Percentiles rank a stretch among this genome's conserved stretches.
Evolutionary conservation across 306 rosid species (phyloP).

Genomic region (Astragalus membranaceus): DNA sequence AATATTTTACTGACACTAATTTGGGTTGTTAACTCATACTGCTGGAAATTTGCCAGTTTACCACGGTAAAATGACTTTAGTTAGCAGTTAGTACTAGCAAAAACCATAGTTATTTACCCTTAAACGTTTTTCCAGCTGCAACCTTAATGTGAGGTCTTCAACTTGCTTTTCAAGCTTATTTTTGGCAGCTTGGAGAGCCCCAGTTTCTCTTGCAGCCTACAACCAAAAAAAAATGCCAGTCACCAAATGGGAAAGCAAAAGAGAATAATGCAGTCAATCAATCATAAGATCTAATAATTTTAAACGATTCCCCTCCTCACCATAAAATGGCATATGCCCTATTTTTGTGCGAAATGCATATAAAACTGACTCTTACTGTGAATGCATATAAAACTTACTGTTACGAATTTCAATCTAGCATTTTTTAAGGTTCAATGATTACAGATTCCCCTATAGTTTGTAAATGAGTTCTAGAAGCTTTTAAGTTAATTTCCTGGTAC

Average conservation of each 20-base stretch:
- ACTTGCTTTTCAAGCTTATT: conserved; percentile 99
- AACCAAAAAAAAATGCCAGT: background rate
- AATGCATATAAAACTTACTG: background rate
- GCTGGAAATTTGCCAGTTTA: background rate
- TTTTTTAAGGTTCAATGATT: background rate
- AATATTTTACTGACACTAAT: conserved; percentile 4
- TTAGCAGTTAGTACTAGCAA: background rate
- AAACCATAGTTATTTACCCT: conserved; percentile 51
- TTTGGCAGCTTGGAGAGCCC: conserved; percentile 99
- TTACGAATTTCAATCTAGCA: background rate
- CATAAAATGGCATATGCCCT: background rate
- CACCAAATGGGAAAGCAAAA: background rate
- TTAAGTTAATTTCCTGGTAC: background rate
- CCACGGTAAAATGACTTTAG: background rate
- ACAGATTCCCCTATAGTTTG: background rate
- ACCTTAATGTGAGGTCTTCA: conserved; percentile 87
- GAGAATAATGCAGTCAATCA: background rate
- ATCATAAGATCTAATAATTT: background rate
- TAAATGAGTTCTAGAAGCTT: background rate
- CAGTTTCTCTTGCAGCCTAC: conserved; percentile 98
- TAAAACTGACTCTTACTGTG: background rate
- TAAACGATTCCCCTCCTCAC: background rate
- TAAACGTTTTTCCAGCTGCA: conserved; percentile 92
- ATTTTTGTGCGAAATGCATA: background rate
- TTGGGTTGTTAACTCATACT: background rate